Base-by-base conservation (phyloP, 257 asterid species). In the Primulina eburnea region DNA sequence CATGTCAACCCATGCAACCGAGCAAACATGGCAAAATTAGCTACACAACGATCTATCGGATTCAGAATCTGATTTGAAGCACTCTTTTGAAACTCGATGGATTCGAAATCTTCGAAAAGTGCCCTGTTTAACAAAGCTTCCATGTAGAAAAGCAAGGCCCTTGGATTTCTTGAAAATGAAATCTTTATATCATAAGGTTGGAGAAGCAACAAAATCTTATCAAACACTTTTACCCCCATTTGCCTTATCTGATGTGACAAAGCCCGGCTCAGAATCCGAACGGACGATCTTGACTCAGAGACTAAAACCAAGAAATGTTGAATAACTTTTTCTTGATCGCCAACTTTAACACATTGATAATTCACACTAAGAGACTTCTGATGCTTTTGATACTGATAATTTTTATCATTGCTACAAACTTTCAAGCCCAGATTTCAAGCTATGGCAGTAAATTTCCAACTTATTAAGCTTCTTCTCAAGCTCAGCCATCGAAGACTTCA, bases 381-480 rank as follows among this genome's bases (percentile, higher is more conserved):
- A 71, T 75, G 80, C 26, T 76, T 65, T 37, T 77, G 75, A 16
- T 72, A 32, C 18, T 64, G 70, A 33, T 59, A 33, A 50, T 65
- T 60, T 30, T 30, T 61, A 6, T 17, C 17, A 18, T 32, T 77
- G 30, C 55, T 73, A 28, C 87, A 86, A 21, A 72, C 82, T 38
- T 38, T 92, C 93, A 29, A 89, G 95, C 63, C 87, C 95, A 6
- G 97, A 89, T 64, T 88, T 94, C 78, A 94, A 63, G 34, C 65
- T 78, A 28, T 89, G 96, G 77, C 99, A 94, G 66, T 94, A 89
- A 74, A 91, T 81, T 82, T 91, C 99, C 33, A 94, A 80, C 61
- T 91, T 88, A 77, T 88, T 94, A 3, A 94, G 89, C 86, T 94
- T 94, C 71, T 82, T 90, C 79, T 94, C 99, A 32, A 94, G 94